Evolutionary conservation across 768 basidiomycete genomes (phyloP).

Genomic region (Leccinum arenicola): DNA sequence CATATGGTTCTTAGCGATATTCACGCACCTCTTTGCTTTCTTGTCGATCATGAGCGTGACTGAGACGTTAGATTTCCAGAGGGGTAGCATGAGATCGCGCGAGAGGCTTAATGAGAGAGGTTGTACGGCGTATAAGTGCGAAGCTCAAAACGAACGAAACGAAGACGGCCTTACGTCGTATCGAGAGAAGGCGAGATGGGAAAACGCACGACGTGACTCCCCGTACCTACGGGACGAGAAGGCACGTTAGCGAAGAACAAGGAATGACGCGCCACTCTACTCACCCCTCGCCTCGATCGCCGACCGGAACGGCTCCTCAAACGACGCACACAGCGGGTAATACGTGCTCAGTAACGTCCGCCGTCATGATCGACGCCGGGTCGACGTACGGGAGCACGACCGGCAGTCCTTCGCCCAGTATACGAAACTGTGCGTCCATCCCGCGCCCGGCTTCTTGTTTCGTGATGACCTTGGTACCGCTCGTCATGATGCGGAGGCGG

Average conservation of each 20-base stretch:
- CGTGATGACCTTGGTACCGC: conserved; percentile 91
- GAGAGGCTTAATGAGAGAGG: conserved; percentile 45
- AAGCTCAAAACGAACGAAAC: background rate
- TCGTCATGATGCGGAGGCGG: conserved; percentile 81
- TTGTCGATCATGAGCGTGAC: conserved; percentile 94
- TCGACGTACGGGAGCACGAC: conserved; percentile 82
- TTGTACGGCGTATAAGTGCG: background rate
- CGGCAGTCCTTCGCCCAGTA: conserved; percentile 82
- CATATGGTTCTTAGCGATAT: background rate
- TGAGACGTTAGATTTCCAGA: conserved; percentile 92
- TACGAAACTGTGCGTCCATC: conserved; percentile 59
- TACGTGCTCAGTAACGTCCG: conserved; percentile 70
- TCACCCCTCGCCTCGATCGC: conserved; percentile 53
- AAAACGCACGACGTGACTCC: conserved; percentile 75
- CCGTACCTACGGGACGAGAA: conserved; percentile 44
- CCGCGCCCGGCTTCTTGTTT: conserved; percentile 80
- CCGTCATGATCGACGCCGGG: conserved; percentile 56
- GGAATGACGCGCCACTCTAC: background rate
- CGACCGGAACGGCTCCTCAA: conserved; percentile 57
- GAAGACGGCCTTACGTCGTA: conserved; percentile 44
- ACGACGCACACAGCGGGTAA: conserved; percentile 72
- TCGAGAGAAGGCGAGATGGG: conserved; percentile 49
- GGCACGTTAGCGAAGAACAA: background rate
- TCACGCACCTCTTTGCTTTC: conserved; percentile 81
- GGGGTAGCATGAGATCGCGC: conserved; percentile 85